phyloP scores from a whole-genome alignment of 176 grass and related monocot genomes.

The Musa acuminata region DNA sequence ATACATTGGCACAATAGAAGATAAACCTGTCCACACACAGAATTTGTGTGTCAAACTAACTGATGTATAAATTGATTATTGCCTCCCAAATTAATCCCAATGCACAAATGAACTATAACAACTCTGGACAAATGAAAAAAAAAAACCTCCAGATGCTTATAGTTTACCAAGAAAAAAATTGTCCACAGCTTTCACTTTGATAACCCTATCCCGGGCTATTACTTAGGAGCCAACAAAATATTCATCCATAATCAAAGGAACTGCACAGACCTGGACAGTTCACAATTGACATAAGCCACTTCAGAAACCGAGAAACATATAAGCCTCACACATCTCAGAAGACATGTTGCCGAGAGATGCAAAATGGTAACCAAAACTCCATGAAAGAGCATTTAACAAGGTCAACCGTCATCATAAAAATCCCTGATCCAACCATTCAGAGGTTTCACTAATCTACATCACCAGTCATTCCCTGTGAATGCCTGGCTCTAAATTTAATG shows the following conservation, averaged over 20 bases:
- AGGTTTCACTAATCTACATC: background rate
- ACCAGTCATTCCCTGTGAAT: background rate
- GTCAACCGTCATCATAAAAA: background rate
- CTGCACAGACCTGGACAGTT: background rate
- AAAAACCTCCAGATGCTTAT: background rate
- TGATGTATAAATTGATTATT: background rate
- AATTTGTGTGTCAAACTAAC: background rate
- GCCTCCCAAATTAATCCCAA: too few relatives aligned
- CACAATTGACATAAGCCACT: background rate
- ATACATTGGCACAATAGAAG: too few relatives aligned
- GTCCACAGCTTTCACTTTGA: background rate
- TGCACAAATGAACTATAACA: background rate
- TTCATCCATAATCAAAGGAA: background rate
- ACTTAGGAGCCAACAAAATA: background rate
- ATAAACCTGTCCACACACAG: too few relatives aligned
- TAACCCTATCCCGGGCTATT: background rate
- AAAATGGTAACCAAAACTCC: background rate
- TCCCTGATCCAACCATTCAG: background rate
- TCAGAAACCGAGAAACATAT: background rate
- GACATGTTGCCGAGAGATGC: background rate
- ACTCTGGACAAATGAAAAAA: background rate
- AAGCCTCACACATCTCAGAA: background rate
- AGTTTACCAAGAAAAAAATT: background rate
- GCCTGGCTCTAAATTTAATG: too few relatives aligned
- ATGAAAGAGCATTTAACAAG: background rate